Evolutionary conservation across 106 monocot species (phyloP), one percentile per base, ranked within the genome.

Genomic region (Dendrobium nobile): DNA sequence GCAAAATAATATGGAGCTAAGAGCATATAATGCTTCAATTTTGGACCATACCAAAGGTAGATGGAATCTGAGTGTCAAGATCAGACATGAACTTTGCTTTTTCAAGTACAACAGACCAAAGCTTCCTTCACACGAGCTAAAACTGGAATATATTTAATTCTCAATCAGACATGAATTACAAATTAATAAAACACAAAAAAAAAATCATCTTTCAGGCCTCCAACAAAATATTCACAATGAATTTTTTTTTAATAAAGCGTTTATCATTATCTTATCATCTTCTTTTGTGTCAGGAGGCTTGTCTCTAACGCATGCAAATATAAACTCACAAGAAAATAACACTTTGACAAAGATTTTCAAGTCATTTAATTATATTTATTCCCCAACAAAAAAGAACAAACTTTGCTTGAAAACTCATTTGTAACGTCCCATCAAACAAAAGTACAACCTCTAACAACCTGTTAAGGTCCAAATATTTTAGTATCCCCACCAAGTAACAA

Each of bases 11-110:
- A 5, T 68, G 6, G 10, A 68, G 67, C 24, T 27, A n/a, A 68
- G 67, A 68, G 27, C 31, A 68, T 68, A 33, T 68, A 68, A 2
- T 37, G 1, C 67, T 11, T 27, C 24, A 68, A 13, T 24, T 24
- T 68, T 10, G 31, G 41, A 2, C 8, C 73, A 73, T 73, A 73
- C 73, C 73, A 73, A 73, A 73, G 40, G 73, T 73, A 41, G 73
- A 41, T 5, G 73, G 73, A 41, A 73, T 41, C 41, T 73, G 73
- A 19, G 41, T 18, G 41, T 73, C 73, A 41, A 41, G 13, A 73
- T 73, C 73, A 41, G 73, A 73, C 73, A 73, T 73, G 73, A 73
- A 73, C 33, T 26, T 73, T 73, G 41, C 33, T 73, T 73, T 41
- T 41, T 41, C 33, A 73, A 24, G 26, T 41, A 41, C 73, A 73